Percentiles rank a stretch among this genome's conserved stretches.
These are phyloP conservation scores for Claviceps purpurea DNA, from an alignment of 2,329 filamentous ascomycete genomes.

Conservation along the genomic window DNA sequence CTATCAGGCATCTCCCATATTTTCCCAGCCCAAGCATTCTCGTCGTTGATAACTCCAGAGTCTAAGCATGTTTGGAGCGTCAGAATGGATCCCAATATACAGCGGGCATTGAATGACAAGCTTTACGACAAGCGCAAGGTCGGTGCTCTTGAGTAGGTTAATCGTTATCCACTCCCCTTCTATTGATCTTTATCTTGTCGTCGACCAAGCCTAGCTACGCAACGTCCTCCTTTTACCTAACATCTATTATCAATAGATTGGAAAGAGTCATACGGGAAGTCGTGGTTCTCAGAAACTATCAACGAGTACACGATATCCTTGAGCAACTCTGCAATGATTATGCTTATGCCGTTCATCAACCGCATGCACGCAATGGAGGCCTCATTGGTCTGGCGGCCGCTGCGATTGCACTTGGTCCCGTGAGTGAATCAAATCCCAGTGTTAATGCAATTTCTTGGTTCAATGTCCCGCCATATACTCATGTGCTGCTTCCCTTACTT, in stretches of 20 bases:
- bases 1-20: too few relatives aligned
- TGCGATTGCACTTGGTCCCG: slow-evolving; percentile 83
- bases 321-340: slow-evolving; percentile 96
- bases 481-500: not conserved
- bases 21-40: not conserved
- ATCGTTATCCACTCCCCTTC: not conserved
- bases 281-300: slow-evolving; percentile 61
- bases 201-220: not conserved
- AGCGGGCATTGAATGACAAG: slow-evolving; percentile 90
- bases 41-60: not conserved
- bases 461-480: not conserved
- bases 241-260: slow-evolving; percentile 42
- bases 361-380: slow-evolving; percentile 90
- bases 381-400: slow-evolving; percentile 91
- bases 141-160: slow-evolving; percentile 80
- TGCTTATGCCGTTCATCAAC: slow-evolving; percentile 92
- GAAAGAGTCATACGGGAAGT: slow-evolving; percentile 84
- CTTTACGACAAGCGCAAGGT: slow-evolving; percentile 97
- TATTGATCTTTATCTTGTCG: not conserved
- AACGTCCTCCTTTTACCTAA: slow-evolving; percentile 6
- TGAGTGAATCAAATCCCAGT: slow-evolving; percentile 34
- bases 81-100: slow-evolving; percentile 74
- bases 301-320: slow-evolving; percentile 73
- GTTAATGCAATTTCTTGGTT: not conserved
- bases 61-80: slow-evolving; percentile 2